These are phyloP conservation scores for Cytospora leucostoma DNA, from an alignment of 2,329 filamentous ascomycete genomes.

Conservation along the genomic window DNA sequence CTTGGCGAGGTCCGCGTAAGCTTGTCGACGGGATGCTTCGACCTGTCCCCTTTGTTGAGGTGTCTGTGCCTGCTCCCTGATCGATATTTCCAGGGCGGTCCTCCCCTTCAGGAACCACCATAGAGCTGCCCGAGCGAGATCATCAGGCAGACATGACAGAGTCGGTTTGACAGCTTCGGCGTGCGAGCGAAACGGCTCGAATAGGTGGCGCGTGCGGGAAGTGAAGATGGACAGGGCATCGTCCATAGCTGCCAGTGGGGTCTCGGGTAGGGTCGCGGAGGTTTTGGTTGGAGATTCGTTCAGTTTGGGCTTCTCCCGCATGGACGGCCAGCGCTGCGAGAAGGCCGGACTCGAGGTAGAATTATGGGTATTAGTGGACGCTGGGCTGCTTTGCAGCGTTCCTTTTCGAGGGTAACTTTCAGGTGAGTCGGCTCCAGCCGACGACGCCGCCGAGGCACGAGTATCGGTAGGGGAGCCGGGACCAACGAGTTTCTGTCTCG, in stretches of 20 bases:
- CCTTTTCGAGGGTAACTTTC: conserved; percentile 30
- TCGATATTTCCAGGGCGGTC: conserved; percentile 69
- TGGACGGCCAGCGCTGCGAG: conserved; percentile 31
- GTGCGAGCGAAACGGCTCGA: conserved; percentile 74
- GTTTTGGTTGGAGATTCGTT: conserved; percentile 30
- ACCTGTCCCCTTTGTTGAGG: conserved; percentile 56
- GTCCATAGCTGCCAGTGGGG: conserved; percentile 43
- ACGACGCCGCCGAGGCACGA: conserved; percentile 25
- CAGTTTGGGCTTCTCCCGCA: conserved; percentile 30
- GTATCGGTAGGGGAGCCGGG: conserved; percentile 31
- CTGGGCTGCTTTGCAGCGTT: conserved; percentile 45
- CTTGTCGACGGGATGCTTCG: conserved; percentile 66
- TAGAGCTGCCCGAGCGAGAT: conserved; percentile 71
- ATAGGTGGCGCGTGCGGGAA: conserved; percentile 70
- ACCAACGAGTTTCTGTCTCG: conserved; percentile 25
- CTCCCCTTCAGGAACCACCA: conserved; percentile 93
- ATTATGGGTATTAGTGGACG: conserved; percentile 32
- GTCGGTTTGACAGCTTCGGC: conserved; percentile 72
- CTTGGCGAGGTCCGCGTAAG: conserved; percentile 84
- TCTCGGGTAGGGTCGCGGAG: conserved; percentile 13
- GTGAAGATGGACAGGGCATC: conserved; percentile 72
- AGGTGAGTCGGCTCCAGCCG: conserved; percentile 26
- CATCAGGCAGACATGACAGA: conserved; percentile 60
- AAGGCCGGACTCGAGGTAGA: conserved; percentile 27
- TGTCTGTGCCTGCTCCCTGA: conserved; percentile 63